Percentiles rank a stretch among this genome's conserved stretches.
These are phyloP conservation scores for Auxenochlorella protothecoides DNA, from an alignment of 139 green algal species.

Conservation along the genomic window DNA sequence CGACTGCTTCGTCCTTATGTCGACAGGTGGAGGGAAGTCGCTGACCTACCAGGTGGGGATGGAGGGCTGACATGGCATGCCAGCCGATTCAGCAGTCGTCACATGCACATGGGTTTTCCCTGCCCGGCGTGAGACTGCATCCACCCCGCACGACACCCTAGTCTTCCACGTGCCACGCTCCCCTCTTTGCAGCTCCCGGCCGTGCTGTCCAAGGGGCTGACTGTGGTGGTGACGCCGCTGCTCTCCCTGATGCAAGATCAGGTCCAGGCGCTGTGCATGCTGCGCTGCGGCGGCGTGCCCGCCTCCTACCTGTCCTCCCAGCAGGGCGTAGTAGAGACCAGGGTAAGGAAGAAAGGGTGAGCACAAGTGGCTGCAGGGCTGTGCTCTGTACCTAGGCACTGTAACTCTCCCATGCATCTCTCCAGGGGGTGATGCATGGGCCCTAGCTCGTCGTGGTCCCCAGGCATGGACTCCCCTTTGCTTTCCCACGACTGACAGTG, in stretches of 20 bases:
- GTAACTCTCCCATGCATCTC: neutral
- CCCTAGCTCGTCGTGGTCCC: too few species aligned
- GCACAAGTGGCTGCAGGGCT: too few species aligned
- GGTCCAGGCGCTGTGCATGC: constrained; percentile 40
- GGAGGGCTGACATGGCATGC: constrained; percentile 1
- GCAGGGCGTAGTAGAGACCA: constrained; percentile 39
- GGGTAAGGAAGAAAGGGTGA: neutral
- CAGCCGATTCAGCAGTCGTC: neutral
- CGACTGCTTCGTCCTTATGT: constrained; percentile 90
- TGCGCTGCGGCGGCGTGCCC: constrained; percentile 51
- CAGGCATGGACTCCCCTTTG: too few species aligned
- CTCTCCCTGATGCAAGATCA: constrained; percentile 92
- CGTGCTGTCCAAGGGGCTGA: constrained; percentile 59
- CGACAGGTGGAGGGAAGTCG: constrained; percentile 79
- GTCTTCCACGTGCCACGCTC: neutral
- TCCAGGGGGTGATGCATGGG: neutral
- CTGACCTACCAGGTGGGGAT: constrained; percentile 73
- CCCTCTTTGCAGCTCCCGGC: constrained; percentile 64
- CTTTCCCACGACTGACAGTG: too few species aligned
- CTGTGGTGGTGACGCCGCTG: constrained; percentile 89
- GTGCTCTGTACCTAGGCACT: too few species aligned
- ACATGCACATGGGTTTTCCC: too few species aligned
- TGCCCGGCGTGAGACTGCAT: too few species aligned
- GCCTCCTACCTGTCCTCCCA: constrained; percentile 65
- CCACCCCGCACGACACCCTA: neutral